Conservation (phyloP, 257 asterid genomes). For the Plantago ovata region DNA sequence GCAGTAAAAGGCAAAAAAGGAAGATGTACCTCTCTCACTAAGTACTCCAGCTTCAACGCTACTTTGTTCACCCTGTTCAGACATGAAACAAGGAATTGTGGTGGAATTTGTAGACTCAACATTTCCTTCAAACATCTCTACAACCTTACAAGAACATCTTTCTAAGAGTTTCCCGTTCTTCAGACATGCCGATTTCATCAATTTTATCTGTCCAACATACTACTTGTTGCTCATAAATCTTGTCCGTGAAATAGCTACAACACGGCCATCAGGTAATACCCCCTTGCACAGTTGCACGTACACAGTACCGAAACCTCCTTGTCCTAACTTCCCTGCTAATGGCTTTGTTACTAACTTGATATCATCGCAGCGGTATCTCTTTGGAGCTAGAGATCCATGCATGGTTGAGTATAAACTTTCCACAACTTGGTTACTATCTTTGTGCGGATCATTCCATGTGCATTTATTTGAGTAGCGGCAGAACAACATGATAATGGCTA, state of each 20-base stretch:
- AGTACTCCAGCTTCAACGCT: too few species aligned
- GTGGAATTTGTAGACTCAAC: slow-evolving; percentile 30
- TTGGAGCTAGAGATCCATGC: slow-evolving; percentile 52
- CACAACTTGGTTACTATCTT: slow-evolving; percentile 15
- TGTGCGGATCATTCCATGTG: slow-evolving; percentile 7
- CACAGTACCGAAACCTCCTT: slow-evolving; percentile 49
- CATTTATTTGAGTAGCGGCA: slow-evolving; percentile 19
- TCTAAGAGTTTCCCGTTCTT: slow-evolving; percentile 27
- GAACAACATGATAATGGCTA: slow-evolving; percentile 5
- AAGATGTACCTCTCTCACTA: too few species aligned
- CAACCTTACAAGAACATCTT: slow-evolving; percentile 40
- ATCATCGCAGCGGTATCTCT: slow-evolving; percentile 32
- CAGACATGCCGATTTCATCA: slow-evolving; percentile 8
- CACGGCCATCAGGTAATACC: slow-evolving; percentile 37
- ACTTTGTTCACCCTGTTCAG: too few species aligned
- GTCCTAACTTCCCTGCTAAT: slow-evolving; percentile 40
- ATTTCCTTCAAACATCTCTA: slow-evolving; percentile 35
- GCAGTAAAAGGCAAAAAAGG: too few species aligned
- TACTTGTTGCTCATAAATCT: slow-evolving; percentile 36
- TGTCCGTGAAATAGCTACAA: slow-evolving; percentile 32
- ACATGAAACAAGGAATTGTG: too few species aligned
- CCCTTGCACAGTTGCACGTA: too few species aligned
- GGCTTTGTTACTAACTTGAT: slow-evolving; percentile 44
- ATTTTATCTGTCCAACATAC: slow-evolving; percentile 11
- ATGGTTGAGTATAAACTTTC: slow-evolving; percentile 33